These are phyloP conservation scores for Schizosaccharomyces japonicus DNA, from an alignment of 805 yeast genomes.

Conservation along the genomic window DNA sequence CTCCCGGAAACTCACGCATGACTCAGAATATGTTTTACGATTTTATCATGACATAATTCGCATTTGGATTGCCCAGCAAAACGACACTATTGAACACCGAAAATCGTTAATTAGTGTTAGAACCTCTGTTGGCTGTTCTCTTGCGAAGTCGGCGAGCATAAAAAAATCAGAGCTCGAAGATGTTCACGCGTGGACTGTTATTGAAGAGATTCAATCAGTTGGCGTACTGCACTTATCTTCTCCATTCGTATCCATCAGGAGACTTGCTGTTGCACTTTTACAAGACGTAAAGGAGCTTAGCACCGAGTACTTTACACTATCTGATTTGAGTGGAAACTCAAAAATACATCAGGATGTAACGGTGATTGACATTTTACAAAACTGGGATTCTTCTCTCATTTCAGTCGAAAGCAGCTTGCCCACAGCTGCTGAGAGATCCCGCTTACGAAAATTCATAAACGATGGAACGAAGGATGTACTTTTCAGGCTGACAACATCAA, in stretches of 20 bases:
- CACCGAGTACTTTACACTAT: slow-evolving; percentile 22
- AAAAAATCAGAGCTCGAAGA: not conserved
- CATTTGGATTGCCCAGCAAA: not conserved
- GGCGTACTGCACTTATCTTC: slow-evolving; percentile 81
- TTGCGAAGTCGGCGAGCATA: not conserved
- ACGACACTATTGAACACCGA: not conserved
- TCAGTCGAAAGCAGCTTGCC: slow-evolving; percentile 7
- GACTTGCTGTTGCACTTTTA: slow-evolving; percentile 50
- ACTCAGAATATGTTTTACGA: not conserved
- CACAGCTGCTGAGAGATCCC: slow-evolving; percentile 47
- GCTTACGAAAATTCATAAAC: slow-evolving; percentile 36
- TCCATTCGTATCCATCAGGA: slow-evolving; percentile 54
- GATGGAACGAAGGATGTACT: slow-evolving; percentile 29
- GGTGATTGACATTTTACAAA: slow-evolving; percentile 45
- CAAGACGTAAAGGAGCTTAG: slow-evolving; percentile 71
- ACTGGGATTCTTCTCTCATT: not conserved
- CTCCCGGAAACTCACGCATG: not conserved
- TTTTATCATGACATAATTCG: not conserved
- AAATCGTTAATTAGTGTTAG: not conserved
- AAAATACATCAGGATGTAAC: slow-evolving; percentile 13
- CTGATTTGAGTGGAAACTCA: not conserved
- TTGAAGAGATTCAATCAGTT: slow-evolving; percentile 90
- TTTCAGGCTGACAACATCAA: slow-evolving; percentile 65
- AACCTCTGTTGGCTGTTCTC: not conserved
- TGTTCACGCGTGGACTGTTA: slow-evolving; percentile 30